Percentiles rank a stretch among this genome's conserved stretches.
phyloP scores from a whole-genome alignment of 1,284 basidiomycete species.

The Sparassis latifolia region DNA sequence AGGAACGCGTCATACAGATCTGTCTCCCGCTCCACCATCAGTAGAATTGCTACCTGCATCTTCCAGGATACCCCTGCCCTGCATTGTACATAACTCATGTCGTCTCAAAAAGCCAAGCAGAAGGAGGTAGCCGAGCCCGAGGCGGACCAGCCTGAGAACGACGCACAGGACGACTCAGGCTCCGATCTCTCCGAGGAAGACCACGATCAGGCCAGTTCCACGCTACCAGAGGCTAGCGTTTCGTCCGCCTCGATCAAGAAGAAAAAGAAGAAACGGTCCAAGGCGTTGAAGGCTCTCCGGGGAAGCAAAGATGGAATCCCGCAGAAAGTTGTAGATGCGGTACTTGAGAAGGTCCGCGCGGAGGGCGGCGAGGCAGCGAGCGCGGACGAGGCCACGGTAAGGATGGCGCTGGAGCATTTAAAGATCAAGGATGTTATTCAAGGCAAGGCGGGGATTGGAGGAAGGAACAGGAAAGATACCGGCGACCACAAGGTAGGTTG shows the following conservation, averaged over 20 bases:
- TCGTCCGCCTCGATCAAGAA: constrained; percentile 47
- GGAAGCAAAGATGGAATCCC: constrained; percentile 47
- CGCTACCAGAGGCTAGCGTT: constrained; percentile 22
- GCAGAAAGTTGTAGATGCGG: constrained; percentile 51
- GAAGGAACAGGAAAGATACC: constrained; percentile 68
- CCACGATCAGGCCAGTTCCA: constrained; percentile 15
- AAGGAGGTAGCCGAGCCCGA: constrained; percentile 38
- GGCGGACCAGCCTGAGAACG: constrained; percentile 15
- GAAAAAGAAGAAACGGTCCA: constrained; percentile 73
- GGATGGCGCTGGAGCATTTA: constrained; percentile 57
- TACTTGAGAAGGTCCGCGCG: constrained; percentile 53
- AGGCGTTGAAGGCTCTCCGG: constrained; percentile 47
- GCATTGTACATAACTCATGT: constrained; percentile 12
- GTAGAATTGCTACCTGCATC: no score
- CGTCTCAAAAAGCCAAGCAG: constrained; percentile 29
- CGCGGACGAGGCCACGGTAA: constrained; percentile 53
- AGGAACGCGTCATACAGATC: neutral
- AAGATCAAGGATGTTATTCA: constrained; percentile 70
- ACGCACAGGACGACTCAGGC: constrained; percentile 24
- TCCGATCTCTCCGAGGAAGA: constrained; percentile 29
- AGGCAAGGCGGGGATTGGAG: constrained; percentile 65
- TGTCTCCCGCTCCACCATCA: neutral
- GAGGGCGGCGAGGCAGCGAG: constrained; percentile 45
- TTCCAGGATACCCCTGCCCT: neutral
- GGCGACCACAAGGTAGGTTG: constrained; percentile 78